Base-by-base conservation (phyloP, 495 filamentous ascomycete genomes). In the Hypomontagnella submonticulosa region DNA sequence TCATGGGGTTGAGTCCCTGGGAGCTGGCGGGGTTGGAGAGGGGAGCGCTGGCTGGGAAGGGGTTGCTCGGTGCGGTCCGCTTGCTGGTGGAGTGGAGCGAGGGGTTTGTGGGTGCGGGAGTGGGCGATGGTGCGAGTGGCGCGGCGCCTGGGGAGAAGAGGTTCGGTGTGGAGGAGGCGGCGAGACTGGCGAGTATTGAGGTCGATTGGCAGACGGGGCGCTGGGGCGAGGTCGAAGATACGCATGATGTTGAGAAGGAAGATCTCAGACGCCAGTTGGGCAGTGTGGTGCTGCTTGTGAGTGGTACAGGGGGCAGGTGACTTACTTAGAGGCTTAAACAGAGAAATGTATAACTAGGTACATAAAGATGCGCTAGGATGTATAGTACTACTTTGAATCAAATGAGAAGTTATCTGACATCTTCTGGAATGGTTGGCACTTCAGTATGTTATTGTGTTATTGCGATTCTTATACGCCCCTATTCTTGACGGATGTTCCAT, bases 151-250 rank as follows among this genome's bases (percentile, higher is more conserved):
- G 33, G 23, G 33, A 60, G 60, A 46, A 42, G 34, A 48, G 51
- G 51, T 91, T 87, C 71, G 88, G 87, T 0, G 81, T 89, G 1
- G 85, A 88, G 53, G 84, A 96, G 72, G 93, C 93, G 12, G 87
- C 91, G 3, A 79, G 85, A 74, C 87, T 92, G 19, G 88, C 88
- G 3, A 96, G 85, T 63, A 66, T 95, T 16, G 95, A 99, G 81
- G 92, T 97, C 13, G 82, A 83, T 63, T 97, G 91, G 89, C 95
- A 99, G 84, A 96, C 90, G 4, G 79, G 86, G 12, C 84, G 87
- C 79, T 98, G 95, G 93, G 95, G 95, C 1, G 93, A 96, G 80
- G 95, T 99, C 3, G 96, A 99, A 77, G 95, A 99, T 78, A 96
- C 93, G 38, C 96, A 99, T 77, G 95, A 99, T 85, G 95, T 99